These are phyloP conservation scores for Ceratobasidium sp. DNA, from an alignment of 1,284 basidiomycete species.

Conservation along the genomic window DNA sequence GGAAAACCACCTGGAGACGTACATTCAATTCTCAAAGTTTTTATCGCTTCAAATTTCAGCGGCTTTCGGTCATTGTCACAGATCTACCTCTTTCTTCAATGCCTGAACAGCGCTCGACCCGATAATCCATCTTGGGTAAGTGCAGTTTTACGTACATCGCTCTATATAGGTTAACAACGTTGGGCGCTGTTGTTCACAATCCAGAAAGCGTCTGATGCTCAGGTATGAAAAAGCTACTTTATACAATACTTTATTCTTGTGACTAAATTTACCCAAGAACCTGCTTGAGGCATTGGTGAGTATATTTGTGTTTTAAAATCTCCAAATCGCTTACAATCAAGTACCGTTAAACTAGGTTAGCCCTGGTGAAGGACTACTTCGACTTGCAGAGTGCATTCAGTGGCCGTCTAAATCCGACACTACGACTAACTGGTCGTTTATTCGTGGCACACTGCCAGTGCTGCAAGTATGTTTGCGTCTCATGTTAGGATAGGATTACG, in stretches of 20 bases:
- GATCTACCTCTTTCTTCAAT: constrained; percentile 14
- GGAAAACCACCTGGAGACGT: background rate
- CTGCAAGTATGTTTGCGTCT: constrained; percentile 2
- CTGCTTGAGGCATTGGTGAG: constrained; percentile 3
- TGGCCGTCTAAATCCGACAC: background rate
- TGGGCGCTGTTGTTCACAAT: background rate
- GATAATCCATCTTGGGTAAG: constrained; percentile 14
- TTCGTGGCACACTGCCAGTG: constrained; percentile 16
- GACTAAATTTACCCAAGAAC: background rate
- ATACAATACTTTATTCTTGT: background rate
- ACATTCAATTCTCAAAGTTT: background rate
- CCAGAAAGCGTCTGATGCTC: constrained; percentile 15
- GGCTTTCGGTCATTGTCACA: constrained; percentile 16
- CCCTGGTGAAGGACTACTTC: background rate
- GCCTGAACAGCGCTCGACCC: constrained; percentile 12
- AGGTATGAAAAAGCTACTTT: background rate
- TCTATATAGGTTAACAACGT: background rate
- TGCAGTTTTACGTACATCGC: background rate
- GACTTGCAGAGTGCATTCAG: constrained; percentile 21
- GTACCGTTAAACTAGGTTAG: background rate
- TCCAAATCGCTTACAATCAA: too few relatives aligned
- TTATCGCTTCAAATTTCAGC: background rate
- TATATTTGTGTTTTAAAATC: background rate
- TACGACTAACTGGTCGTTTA: constrained; percentile 26
- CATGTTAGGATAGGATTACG: background rate